Base-by-base conservation (phyloP, 306 rosid genomes). In the Citrullus amarus region DNA sequence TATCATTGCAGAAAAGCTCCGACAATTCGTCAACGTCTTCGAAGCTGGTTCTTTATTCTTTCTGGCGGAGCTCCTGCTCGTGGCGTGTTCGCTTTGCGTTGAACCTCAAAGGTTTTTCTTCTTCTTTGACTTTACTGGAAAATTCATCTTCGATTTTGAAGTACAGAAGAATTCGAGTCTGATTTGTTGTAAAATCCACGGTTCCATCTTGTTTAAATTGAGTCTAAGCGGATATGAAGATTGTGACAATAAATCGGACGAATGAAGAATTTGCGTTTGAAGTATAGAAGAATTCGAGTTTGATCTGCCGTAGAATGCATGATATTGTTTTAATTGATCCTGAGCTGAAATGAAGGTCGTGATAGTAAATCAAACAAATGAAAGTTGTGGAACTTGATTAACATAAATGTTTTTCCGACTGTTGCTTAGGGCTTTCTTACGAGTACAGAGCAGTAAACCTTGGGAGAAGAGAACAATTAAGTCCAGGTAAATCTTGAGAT, bases 41-140 rank as follows among this genome's bases (percentile, higher is more conserved):
- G 59, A 78, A 80, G 39, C 70, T 79, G 28, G 65, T 82, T 51
- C 81, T 86, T 60, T 86, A 88, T 55, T 84, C 88, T 85, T 84
- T 41, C 81, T 86, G 84, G 81, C 78, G 82, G 46, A 88, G 91
- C 82, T 88, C 89, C 5, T 88, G 89, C 78, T 78, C 85, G 28
- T 88, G 89, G 89, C 89, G 89, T 54, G 85, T 83, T 44, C 87
- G 86, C 56, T 88, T 88, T 79, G 88, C 91, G 81, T 72, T 86
- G 57, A 71, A 57, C 67, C 89, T 84, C 58, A 88, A 86, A 82
- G 91, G 89, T 84, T 0, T 17, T 72, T 11, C 18, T 57, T 70
- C n/a, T 79, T 53, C 43, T 38, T 28, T 16, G n/a, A 55, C 1
- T 34, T 59, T 46, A 5, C 71, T 39, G 60, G 44, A 14, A 30